Conservation (phyloP, 2,329 filamentous ascomycete species). For the Trichoderma sp. region DNA sequence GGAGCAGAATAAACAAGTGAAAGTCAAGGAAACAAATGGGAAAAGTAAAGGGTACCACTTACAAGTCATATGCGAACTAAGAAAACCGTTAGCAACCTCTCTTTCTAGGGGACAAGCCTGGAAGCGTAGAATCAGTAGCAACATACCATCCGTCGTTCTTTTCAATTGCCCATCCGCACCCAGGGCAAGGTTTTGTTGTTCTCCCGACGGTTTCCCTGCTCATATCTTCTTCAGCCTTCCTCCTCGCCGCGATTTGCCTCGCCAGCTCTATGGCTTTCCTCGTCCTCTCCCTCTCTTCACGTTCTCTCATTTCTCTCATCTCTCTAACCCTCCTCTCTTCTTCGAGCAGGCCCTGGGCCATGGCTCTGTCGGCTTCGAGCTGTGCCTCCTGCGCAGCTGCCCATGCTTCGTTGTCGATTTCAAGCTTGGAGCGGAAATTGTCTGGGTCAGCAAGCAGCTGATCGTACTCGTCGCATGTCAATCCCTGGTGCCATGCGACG, state of each 20-base stretch:
- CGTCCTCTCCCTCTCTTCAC: slow-evolving; percentile 27
- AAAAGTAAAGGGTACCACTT: slow-evolving; percentile 26
- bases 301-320: slow-evolving; percentile 26
- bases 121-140: neutral
- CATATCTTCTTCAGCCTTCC: slow-evolving; percentile 36
- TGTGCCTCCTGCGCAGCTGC: slow-evolving; percentile 45
- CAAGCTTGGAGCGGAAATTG: slow-evolving; percentile 38
- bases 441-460: slow-evolving; percentile 36
- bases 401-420: slow-evolving; percentile 34
- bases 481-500: slow-evolving; percentile 41
- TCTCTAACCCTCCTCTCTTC: slow-evolving; percentile 31
- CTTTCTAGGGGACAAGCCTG: neutral
- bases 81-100: slow-evolving; percentile 24
- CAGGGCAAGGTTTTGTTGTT: slow-evolving; percentile 39
- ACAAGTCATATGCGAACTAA: slow-evolving; percentile 43
- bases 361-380: slow-evolving; percentile 42
- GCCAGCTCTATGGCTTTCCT: slow-evolving; percentile 29
- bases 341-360: slow-evolving; percentile 33
- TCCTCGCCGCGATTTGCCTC: slow-evolving; percentile 29
- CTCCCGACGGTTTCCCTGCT: slow-evolving; percentile 29
- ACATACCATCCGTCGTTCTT: slow-evolving; percentile 44
- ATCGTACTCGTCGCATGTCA: slow-evolving; percentile 45
- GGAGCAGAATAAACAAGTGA: neutral
- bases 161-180: slow-evolving; percentile 38
- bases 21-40: neutral